Evolutionary conservation across 2,329 filamentous ascomycete genomes (phyloP).

Genomic region (Alternaria sp.): DNA sequence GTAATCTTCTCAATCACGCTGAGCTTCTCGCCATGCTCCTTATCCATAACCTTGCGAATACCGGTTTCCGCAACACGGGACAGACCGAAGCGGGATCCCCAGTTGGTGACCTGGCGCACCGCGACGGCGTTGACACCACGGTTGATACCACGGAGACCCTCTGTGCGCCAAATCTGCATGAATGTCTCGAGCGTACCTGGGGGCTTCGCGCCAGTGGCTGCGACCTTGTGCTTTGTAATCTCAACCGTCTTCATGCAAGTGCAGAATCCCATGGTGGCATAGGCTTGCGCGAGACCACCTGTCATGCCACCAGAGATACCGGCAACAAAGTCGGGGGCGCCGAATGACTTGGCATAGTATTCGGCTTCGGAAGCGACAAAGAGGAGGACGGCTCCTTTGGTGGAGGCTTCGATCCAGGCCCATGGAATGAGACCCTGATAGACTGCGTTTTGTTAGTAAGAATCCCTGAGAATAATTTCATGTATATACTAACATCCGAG

Average conservation of each 20-base stretch:
- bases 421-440: conserved; percentile 97
- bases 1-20: conserved; percentile 84
- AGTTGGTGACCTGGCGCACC: conserved; percentile 99
- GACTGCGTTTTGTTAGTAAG: conserved; percentile 65
- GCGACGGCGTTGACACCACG: conserved; percentile 98
- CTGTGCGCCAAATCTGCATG: conserved; percentile 93
- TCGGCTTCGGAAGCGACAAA: conserved; percentile 99
- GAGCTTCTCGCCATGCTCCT: conserved; percentile 82
- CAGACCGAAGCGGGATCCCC: conserved; percentile 95
- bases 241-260: conserved; percentile 99
- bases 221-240: conserved; percentile 98
- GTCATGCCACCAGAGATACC: conserved; percentile 92
- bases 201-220: conserved; percentile 80
- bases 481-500: conserved; percentile 83
- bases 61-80: conserved; percentile 88
- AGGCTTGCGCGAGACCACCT: conserved; percentile 95
- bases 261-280: conserved; percentile 99
- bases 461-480: conserved; percentile 50
- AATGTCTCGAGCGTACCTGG: conserved; percentile 94
- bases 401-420: conserved; percentile 99
- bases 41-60: conserved; percentile 80
- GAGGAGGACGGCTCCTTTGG: conserved; percentile 97
- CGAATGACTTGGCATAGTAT: conserved; percentile 84
- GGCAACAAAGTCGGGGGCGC: conserved; percentile 84
- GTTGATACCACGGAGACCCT: conserved; percentile 96